A percentile compares a stretch with the other conserved stretches of the same genome.
Conservation (phyloP, 306 rosid species). For the Rubus idaeus region DNA sequence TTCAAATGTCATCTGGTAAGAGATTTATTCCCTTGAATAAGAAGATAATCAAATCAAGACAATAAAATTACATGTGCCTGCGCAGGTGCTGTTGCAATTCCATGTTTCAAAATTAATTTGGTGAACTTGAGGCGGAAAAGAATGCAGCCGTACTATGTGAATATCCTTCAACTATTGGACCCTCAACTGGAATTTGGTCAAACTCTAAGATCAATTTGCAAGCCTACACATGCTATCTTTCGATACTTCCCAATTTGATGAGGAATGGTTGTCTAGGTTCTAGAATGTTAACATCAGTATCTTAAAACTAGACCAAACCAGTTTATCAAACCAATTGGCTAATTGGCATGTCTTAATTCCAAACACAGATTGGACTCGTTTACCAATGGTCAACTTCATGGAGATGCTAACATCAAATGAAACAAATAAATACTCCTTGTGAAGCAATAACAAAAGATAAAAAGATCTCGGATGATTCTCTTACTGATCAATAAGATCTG, state of each 20-base stretch:
- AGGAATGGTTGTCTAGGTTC: not conserved
- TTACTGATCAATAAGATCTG: slow-evolving; percentile 89
- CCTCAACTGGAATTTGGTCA: not conserved
- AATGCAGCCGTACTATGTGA: not conserved
- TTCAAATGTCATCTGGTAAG: not conserved
- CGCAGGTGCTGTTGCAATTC: not conserved
- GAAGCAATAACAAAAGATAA: slow-evolving; percentile 14
- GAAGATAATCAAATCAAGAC: not conserved
- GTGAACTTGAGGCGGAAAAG: not conserved
- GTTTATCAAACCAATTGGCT: not conserved
- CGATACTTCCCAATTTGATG: not conserved
- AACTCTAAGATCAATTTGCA: not conserved
- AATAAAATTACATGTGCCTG: not conserved
- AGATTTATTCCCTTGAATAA: not conserved
- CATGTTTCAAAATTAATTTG: not conserved
- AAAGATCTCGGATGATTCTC: slow-evolving; percentile 22
- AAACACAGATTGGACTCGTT: not conserved
- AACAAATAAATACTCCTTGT: not conserved
- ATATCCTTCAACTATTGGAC: not conserved
- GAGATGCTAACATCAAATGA: not conserved
- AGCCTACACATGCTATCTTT: not conserved
- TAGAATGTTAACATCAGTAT: not conserved
- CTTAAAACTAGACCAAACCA: not conserved
- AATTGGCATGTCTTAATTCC: not conserved
- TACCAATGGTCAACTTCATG: slow-evolving; percentile 8